phyloP scores from a whole-genome alignment of 192 early-diverging fungal genomes.

The Dissophora globulifera region DNA sequence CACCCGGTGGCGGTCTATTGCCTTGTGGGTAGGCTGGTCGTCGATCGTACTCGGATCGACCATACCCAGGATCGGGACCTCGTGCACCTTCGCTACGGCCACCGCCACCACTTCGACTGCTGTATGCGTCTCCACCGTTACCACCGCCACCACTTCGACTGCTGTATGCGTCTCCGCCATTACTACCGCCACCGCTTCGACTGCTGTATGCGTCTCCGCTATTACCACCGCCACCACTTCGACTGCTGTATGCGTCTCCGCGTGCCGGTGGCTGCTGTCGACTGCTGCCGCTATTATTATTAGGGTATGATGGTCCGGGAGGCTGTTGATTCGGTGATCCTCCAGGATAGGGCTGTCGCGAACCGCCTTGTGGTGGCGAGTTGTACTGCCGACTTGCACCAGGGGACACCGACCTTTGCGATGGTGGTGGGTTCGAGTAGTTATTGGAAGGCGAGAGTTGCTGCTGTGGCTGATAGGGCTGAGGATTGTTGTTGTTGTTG shows the following conservation, averaged over 20 bases:
- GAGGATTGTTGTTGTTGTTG: constrained; percentile 1
- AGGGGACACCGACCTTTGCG: constrained; percentile 25
- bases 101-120: constrained; percentile 7
- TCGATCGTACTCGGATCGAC: constrained; percentile 23
- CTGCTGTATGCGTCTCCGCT: not conserved
- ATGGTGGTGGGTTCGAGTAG: constrained; percentile 12
- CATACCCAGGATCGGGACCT: constrained; percentile 10
- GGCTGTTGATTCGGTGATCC: not conserved
- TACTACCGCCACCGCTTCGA: constrained; percentile 1
- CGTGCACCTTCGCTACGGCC: not conserved
- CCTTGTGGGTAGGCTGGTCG: constrained; percentile 23
- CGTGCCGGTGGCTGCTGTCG: constrained; percentile 1
- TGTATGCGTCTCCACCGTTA: constrained; percentile 10
- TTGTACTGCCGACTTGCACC: constrained; percentile 24
- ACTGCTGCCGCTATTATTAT: not conserved
- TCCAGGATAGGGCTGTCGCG: constrained; percentile 1
- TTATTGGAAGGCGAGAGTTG: constrained; percentile 31
- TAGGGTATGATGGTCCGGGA: constrained; percentile 12
- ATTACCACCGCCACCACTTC: not conserved
- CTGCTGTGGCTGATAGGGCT: constrained; percentile 6
- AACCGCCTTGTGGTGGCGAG: constrained; percentile 16
- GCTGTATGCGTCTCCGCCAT: constrained; percentile 9
- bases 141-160: constrained; percentile 4
- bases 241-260: constrained; percentile 12
- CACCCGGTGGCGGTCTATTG: constrained; percentile 3